Conservation (phyloP, 208 protist genomes). For the Herpetomonas samuelpessoai region DNA sequence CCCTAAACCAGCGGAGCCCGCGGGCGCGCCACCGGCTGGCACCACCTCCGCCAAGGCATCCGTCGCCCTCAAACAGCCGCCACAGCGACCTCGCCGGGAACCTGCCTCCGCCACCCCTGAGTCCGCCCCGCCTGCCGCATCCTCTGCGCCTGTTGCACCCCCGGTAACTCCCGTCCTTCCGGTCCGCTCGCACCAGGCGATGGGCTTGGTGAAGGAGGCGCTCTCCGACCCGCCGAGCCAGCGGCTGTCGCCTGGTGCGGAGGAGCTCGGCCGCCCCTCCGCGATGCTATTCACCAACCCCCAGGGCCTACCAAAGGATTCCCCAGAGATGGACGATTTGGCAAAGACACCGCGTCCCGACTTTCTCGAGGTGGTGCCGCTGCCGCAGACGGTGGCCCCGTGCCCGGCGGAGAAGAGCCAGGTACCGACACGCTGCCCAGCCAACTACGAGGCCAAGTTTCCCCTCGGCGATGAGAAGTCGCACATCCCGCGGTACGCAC, state of each 20-base stretch:
- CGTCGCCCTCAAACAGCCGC: neutral
- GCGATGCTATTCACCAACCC: neutral
- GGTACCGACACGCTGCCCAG: slow-evolving; percentile 34
- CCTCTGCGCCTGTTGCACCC: too few species aligned
- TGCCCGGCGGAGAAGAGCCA: neutral
- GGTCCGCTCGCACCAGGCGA: neutral
- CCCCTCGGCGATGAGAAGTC: slow-evolving; percentile 35
- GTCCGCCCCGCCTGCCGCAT: too few species aligned
- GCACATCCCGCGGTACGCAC: slow-evolving; percentile 27
- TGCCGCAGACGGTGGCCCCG: neutral
- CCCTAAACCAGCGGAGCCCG: neutral
- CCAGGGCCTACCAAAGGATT: neutral
- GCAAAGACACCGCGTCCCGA: slow-evolving; percentile 35
- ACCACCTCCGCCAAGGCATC: slow-evolving; percentile 1
- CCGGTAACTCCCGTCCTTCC: neutral
- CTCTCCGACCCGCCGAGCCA: slow-evolving; percentile 9
- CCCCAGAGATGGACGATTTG: slow-evolving; percentile 39
- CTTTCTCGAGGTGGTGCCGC: slow-evolving; percentile 11
- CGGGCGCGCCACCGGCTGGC: neutral
- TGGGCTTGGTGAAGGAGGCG: slow-evolving; percentile 42
- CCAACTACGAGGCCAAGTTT: slow-evolving; percentile 46
- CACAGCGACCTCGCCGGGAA: neutral
- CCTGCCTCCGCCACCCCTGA: neutral
- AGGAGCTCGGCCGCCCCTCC: slow-evolving; percentile 22
- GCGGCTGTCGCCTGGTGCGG: neutral